These are phyloP conservation scores for Lasiosphaeria hispida DNA, from an alignment of 495 filamentous ascomycete species.

Conservation along the genomic window DNA sequence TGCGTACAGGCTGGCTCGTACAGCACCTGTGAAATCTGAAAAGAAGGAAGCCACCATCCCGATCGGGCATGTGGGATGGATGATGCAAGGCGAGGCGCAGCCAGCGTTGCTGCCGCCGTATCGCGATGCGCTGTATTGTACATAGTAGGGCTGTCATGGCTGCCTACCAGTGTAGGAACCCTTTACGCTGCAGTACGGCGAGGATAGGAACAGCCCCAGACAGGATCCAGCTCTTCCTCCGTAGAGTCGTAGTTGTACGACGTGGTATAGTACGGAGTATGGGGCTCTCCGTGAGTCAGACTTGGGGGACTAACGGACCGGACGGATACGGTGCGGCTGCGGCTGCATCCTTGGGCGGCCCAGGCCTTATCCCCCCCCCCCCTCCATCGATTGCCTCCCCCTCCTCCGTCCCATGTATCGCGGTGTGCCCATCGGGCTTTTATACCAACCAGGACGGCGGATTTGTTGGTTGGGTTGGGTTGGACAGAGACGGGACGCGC, in stretches of 20 bases:
- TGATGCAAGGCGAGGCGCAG: slow-evolving; percentile 1
- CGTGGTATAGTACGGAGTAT: not conserved
- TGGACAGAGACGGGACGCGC: too few relatives aligned
- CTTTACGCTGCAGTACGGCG: not conserved
- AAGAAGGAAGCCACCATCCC: slow-evolving; percentile 7
- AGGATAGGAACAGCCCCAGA: not conserved
- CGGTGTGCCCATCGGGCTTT: slow-evolving; percentile 3
- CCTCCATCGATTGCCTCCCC: not conserved
- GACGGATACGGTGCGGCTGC: not conserved
- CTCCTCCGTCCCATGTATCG: not conserved
- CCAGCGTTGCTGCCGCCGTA: not conserved
- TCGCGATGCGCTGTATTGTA: not conserved
- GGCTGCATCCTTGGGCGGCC: slow-evolving; percentile 10
- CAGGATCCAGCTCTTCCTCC: not conserved
- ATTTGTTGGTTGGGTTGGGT: too few relatives aligned
- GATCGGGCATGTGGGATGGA: slow-evolving; percentile 19
- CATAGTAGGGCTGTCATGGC: not conserved
- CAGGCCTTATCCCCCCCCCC: slow-evolving; percentile 4
- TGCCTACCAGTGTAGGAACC: slow-evolving; percentile 2
- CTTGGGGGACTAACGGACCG: slow-evolving; percentile 12
- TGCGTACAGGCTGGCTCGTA: too few relatives aligned
- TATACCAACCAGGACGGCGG: too few relatives aligned
- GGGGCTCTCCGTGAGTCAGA: slow-evolving; percentile 10
- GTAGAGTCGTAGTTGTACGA: not conserved
- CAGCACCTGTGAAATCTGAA: not conserved